Conservation (phyloP, 352 stramenopile species). For the Globisporangium viniferum region DNA sequence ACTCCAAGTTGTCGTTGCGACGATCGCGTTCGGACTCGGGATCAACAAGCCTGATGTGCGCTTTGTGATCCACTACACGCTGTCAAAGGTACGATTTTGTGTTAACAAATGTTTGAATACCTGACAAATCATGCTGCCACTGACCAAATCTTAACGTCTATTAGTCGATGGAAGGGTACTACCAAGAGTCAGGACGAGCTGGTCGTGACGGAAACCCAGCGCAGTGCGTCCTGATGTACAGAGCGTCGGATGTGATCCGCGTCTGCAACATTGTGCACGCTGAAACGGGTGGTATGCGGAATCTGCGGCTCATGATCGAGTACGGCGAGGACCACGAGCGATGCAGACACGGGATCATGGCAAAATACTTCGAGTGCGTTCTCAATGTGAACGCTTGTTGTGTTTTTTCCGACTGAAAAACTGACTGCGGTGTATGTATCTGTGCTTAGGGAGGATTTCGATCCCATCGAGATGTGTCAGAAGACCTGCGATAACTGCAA, state of each 20-base stretch:
- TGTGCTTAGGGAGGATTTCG: conserved; percentile 34
- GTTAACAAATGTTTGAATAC: not conserved
- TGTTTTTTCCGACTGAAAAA: not conserved
- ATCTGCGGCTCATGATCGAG: conserved; percentile 62
- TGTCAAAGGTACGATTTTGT: conserved; percentile 55
- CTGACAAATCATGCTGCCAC: not conserved
- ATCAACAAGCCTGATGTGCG: conserved; percentile 94
- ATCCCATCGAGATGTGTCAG: conserved; percentile 34
- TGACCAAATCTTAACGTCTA: not conserved
- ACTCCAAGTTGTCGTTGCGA: conserved; percentile 89
- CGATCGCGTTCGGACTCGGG: conserved; percentile 92
- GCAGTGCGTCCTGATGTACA: conserved; percentile 89
- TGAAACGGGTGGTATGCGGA: conserved; percentile 59
- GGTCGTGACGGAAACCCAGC: conserved; percentile 91
- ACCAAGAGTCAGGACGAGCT: conserved; percentile 95
- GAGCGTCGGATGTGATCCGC: conserved; percentile 65
- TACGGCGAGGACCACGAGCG: conserved; percentile 41
- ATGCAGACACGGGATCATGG: conserved; percentile 49
- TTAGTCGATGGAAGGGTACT: conserved; percentile 95
- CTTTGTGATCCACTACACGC: conserved; percentile 89
- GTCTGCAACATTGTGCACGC: conserved; percentile 65
- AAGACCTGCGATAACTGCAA: conserved; percentile 52
- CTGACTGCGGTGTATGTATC: not conserved
- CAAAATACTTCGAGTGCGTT: conserved; percentile 53
- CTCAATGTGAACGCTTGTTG: not conserved